phyloP scores from a whole-genome alignment of 352 stramenopile species.

The Thraustotheca clavata region DNA sequence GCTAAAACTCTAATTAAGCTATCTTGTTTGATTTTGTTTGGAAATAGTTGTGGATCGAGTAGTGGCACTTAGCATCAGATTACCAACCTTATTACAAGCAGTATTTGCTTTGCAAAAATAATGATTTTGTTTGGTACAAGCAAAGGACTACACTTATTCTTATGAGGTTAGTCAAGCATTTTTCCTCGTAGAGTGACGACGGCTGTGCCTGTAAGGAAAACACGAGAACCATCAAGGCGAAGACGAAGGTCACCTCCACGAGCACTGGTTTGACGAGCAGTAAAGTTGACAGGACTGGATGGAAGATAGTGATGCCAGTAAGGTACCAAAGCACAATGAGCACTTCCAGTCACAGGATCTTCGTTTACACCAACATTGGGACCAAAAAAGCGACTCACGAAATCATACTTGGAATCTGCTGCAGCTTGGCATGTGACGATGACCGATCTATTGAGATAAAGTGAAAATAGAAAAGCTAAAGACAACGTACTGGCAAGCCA shows the following conservation, averaged over 20 bases:
- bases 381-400: conserved; percentile 82
- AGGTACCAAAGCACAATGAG: conserved; percentile 77
- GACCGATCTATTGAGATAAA: too few species aligned
- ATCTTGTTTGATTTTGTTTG: too few species aligned
- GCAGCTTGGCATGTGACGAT: conserved; percentile 30
- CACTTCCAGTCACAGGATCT: conserved; percentile 90
- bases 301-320: conserved; percentile 54
- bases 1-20: too few species aligned
- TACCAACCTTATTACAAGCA: too few species aligned
- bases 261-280: conserved; percentile 37
- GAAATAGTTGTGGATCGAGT: too few species aligned
- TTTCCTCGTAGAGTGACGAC: conserved; percentile 29
- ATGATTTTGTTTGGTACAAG: too few species aligned
- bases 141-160: too few species aligned
- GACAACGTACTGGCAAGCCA: conserved; percentile 28
- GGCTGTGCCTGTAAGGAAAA: conserved; percentile 39
- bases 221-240: conserved; percentile 29
- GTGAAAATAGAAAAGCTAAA: too few species aligned
- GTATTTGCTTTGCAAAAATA: too few species aligned
- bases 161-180: too few species aligned
- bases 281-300: conserved; percentile 13
- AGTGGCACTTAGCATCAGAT: too few species aligned
- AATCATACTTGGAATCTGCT: conserved; percentile 27
- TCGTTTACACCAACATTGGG: conserved; percentile 84
- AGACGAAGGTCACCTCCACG: conserved; percentile 38